phyloP scores from a whole-genome alignment of 768 basidiomycete species.

The Rhodosporidiobolus sp. region DNA sequence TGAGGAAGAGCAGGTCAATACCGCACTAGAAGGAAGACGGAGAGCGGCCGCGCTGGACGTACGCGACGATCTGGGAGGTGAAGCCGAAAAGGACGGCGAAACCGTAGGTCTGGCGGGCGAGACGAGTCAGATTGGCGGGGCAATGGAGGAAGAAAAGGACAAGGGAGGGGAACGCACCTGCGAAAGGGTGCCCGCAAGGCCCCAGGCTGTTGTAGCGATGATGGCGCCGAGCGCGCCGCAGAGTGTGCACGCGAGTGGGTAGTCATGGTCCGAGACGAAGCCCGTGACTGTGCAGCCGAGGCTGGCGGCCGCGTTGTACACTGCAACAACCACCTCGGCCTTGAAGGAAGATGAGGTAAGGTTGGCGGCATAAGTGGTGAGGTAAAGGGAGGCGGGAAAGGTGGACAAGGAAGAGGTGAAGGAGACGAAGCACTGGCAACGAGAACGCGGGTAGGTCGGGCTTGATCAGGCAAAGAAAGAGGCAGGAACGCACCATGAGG shows the following conservation, averaged over 20 bases:
- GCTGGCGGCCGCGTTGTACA: constrained; percentile 13
- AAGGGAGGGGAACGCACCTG: neutral
- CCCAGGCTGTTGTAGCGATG: constrained; percentile 9
- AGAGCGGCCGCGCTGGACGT: neutral
- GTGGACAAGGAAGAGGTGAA: constrained; percentile 9
- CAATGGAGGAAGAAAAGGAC: too few species aligned
- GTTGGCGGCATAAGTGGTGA: constrained; percentile 20
- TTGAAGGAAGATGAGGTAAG: constrained; percentile 1
- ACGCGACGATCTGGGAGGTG: constrained; percentile 3
- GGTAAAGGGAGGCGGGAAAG: constrained; percentile 29
- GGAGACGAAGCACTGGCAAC: neutral
- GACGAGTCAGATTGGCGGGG: too few species aligned
- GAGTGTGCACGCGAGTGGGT: neutral
- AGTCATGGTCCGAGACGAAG: neutral
- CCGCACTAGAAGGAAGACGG: neutral
- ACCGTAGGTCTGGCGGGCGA: neutral
- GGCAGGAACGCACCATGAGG: neutral
- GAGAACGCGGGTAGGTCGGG: neutral
- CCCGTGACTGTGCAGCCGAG: constrained; percentile 12
- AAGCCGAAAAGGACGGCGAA: constrained; percentile 15
- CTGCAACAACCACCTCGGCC: constrained; percentile 3
- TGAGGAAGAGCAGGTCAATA: neutral
- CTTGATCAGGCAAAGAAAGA: too few species aligned
- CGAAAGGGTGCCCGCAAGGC: neutral
- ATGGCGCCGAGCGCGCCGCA: constrained; percentile 8